These are phyloP conservation scores for Trametes villosa DNA, from an alignment of 768 basidiomycete species.

Conservation along the genomic window DNA sequence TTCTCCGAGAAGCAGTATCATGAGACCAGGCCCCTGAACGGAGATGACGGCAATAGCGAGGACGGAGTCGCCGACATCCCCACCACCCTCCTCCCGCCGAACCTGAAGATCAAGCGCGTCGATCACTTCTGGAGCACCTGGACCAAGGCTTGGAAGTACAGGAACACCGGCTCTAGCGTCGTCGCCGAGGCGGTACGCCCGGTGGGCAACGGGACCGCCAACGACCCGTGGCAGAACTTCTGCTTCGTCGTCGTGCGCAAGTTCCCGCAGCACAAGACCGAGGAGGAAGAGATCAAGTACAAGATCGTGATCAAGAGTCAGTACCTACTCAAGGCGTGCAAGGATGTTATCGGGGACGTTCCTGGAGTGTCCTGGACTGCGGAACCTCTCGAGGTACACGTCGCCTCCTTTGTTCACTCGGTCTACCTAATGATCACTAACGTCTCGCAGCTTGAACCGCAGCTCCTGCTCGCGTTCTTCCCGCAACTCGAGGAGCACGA, in stretches of 20 bases:
- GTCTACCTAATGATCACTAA: not conserved
- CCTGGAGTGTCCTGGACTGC: constrained; percentile 64
- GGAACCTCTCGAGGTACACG: constrained; percentile 54
- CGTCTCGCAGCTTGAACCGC: constrained; percentile 51
- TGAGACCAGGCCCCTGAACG: constrained; percentile 5
- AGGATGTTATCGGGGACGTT: constrained; percentile 59
- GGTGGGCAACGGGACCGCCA: constrained; percentile 4
- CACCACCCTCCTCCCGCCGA: constrained; percentile 42
- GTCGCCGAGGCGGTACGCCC: constrained; percentile 43
- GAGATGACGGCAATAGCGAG: not conserved
- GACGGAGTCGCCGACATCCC: not conserved
- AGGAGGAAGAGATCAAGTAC: constrained; percentile 45
- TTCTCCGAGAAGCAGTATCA: constrained; percentile 4
- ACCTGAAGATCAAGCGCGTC: constrained; percentile 62
- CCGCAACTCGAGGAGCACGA: constrained; percentile 51
- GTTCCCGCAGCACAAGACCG: constrained; percentile 40
- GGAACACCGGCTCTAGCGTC: constrained; percentile 60
- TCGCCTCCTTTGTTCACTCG: not conserved
- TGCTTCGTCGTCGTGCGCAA: constrained; percentile 62
- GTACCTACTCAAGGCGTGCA: constrained; percentile 60
- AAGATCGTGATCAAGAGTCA: constrained; percentile 62
- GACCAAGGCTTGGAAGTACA: constrained; percentile 61
- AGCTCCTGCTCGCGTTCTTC: constrained; percentile 58
- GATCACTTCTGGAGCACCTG: constrained; percentile 63
- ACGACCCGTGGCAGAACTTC: constrained; percentile 38